Evolutionary conservation across 2,329 filamentous ascomycete species (phyloP).

Genomic region (Sporothrix brasiliensis): DNA sequence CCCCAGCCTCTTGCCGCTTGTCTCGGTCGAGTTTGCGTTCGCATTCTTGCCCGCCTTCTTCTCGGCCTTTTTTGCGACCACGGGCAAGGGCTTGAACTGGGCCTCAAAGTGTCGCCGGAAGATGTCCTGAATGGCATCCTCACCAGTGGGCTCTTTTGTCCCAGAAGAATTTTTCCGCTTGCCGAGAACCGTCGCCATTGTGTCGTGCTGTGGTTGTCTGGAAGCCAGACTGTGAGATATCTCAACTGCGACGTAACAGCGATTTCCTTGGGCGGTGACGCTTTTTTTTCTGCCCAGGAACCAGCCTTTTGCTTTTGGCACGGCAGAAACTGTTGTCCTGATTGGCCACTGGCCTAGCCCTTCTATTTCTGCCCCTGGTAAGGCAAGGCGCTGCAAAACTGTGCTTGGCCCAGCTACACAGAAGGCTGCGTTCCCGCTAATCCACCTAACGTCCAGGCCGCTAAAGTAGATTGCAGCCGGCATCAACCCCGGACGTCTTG

Average conservation of each 20-base stretch:
- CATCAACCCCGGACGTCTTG: background rate
- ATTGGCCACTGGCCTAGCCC: background rate
- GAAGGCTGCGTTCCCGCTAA: conserved; percentile 5
- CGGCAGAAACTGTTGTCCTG: conserved; percentile 1
- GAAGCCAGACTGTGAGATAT: background rate
- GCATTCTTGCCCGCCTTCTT: conserved; percentile 29
- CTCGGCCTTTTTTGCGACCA: conserved; percentile 18
- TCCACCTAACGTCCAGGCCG: background rate
- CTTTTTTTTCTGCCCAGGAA: conserved; percentile 15
- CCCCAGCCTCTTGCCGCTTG: conserved; percentile 41
- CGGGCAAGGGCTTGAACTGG: conserved; percentile 74
- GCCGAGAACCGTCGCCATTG: conserved; percentile 52
- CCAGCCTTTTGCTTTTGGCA: conserved; percentile 22
- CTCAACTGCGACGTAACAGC: background rate
- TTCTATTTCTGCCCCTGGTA: background rate
- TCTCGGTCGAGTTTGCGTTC: conserved; percentile 44
- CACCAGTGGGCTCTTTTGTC: conserved; percentile 34
- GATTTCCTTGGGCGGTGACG: conserved; percentile 29
- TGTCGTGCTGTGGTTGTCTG: background rate
- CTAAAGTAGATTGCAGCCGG: background rate
- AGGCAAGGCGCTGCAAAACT: background rate
- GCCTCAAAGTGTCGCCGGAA: conserved; percentile 87
- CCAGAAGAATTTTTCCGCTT: conserved; percentile 51
- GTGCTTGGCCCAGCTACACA: background rate
- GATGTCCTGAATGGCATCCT: conserved; percentile 68